A percentile compares a stretch with the other conserved stretches of the same genome.
Evolutionary conservation across 768 basidiomycete genomes (phyloP).

Genomic region (Tylopilus plumbeoviolaceoides): DNA sequence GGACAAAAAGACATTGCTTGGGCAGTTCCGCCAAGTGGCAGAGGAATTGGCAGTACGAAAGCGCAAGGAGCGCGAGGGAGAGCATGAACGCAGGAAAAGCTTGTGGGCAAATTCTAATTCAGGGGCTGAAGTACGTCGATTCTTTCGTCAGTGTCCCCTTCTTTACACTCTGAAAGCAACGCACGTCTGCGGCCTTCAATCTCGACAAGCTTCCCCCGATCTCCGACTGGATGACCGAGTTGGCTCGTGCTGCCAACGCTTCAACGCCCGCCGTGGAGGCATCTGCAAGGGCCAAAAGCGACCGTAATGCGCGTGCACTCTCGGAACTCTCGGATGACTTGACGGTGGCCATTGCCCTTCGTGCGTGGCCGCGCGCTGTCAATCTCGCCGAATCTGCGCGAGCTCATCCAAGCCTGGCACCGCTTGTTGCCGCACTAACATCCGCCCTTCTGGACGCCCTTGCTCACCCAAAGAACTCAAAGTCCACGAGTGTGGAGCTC

Average conservation of each 20-base stretch:
- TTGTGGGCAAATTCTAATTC: constrained; percentile 53
- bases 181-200: constrained; percentile 32
- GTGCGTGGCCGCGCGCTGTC: constrained; percentile 88
- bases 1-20: constrained; percentile 84
- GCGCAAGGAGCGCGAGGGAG: constrained; percentile 90
- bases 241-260: constrained; percentile 51
- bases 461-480: constrained; percentile 71
- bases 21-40: constrained; percentile 86
- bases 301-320: constrained; percentile 81
- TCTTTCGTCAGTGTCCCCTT: background rate
- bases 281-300: constrained; percentile 69
- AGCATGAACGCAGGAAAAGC: constrained; percentile 84
- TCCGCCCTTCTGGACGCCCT: constrained; percentile 69
- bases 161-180: constrained; percentile 19
- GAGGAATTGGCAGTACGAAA: constrained; percentile 87
- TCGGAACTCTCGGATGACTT: constrained; percentile 90
- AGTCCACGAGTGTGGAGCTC: constrained; percentile 66
- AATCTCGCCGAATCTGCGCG: constrained; percentile 81
- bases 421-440: constrained; percentile 64
- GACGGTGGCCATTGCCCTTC: constrained; percentile 84
- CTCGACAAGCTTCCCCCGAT: constrained; percentile 49
- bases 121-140: constrained; percentile 36
- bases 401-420: constrained; percentile 56
- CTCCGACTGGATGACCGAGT: constrained; percentile 75
- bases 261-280: constrained; percentile 31